Percentiles rank a stretch among this genome's conserved stretches.
phyloP scores from a whole-genome alignment of 192 early-diverging fungal genomes.

The Podila clonocystis region DNA sequence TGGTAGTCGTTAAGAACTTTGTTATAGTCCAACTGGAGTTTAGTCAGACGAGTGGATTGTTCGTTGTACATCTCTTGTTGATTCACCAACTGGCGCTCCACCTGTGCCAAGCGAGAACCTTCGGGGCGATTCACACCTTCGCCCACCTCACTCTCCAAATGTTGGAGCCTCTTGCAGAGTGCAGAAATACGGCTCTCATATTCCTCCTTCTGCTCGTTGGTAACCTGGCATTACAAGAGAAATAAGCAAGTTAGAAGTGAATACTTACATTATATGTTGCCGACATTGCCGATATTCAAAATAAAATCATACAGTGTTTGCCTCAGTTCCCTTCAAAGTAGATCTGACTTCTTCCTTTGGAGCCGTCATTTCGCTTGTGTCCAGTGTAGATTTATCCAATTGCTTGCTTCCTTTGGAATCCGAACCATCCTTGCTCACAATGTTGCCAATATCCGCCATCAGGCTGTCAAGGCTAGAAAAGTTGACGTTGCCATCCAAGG shows the following conservation, averaged over 20 bases:
- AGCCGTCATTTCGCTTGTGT: not conserved
- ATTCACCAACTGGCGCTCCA: constrained; percentile 52
- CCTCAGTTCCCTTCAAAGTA: constrained; percentile 7
- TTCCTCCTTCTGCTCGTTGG: constrained; percentile 62
- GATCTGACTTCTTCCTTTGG: constrained; percentile 12
- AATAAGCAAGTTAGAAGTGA: too few species aligned
- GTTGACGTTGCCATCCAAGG: constrained; percentile 53
- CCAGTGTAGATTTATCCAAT: too few species aligned
- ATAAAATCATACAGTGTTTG: constrained; percentile 3
- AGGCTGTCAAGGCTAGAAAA: constrained; percentile 75
- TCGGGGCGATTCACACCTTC: constrained; percentile 40
- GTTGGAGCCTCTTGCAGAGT: constrained; percentile 72
- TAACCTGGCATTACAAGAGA: constrained; percentile 14
- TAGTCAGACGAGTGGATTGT: constrained; percentile 22
- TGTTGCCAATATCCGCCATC: constrained; percentile 79
- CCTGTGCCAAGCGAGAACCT: constrained; percentile 39
- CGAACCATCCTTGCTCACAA: constrained; percentile 59
- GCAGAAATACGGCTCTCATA: constrained; percentile 70
- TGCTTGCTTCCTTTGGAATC: not conserved
- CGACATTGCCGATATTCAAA: not conserved
- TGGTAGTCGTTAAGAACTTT: constrained; percentile 78
- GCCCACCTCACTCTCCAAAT: constrained; percentile 71
- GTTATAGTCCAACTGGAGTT: constrained; percentile 69
- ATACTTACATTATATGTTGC: too few species aligned
- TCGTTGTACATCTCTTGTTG: constrained; percentile 49